Percentiles rank a stretch among this genome's conserved stretches.
Conservation (phyloP, 75 land plant genomes). For the Pinus tabuliformis region DNA sequence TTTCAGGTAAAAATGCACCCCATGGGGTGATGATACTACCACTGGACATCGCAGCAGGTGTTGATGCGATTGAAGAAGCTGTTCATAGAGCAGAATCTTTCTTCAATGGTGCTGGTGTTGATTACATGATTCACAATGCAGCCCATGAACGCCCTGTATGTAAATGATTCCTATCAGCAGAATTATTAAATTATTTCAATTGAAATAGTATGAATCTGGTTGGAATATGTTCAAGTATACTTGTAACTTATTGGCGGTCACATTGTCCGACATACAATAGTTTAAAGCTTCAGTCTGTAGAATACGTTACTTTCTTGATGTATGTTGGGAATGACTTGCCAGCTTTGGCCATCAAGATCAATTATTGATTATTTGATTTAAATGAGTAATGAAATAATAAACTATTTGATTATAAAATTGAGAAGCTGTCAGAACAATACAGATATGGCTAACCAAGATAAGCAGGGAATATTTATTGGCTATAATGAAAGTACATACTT, state of each 20-base stretch:
- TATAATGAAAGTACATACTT: neutral
- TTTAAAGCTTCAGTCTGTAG: neutral
- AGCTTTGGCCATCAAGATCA: neutral
- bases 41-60: slow-evolving; percentile 64
- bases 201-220: neutral
- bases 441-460: neutral
- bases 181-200: neutral
- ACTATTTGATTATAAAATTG: neutral
- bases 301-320: neutral
- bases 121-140: slow-evolving; percentile 90
- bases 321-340: neutral
- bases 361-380: neutral
- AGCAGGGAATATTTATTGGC: neutral
- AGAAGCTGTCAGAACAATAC: neutral
- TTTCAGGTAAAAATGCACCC: slow-evolving; percentile 59
- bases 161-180: neutral
- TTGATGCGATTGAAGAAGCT: slow-evolving; percentile 41
- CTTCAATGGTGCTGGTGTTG: slow-evolving; percentile 71
- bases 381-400: neutral
- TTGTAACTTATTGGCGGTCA: neutral
- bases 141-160: slow-evolving; percentile 85
- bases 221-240: neutral
- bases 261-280: neutral
- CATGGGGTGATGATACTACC: slow-evolving; percentile 69
- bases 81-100: slow-evolving; percentile 67